Evolutionary conservation across 2,329 filamentous ascomycete genomes (phyloP).

Genomic region (Scedosporium apiospermum): DNA sequence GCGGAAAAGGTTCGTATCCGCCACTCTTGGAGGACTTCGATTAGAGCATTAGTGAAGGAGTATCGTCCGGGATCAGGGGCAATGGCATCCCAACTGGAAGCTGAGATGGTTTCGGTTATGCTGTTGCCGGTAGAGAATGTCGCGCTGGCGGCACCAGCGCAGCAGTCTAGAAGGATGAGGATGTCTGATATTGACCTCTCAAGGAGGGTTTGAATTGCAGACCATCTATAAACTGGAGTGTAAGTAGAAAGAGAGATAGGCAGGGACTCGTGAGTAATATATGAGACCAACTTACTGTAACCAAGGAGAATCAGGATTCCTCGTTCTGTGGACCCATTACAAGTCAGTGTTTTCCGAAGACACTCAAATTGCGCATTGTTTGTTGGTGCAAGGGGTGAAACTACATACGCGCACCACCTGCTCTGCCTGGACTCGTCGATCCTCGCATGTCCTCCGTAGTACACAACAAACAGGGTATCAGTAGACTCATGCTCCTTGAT

Average conservation of each 20-base stretch:
- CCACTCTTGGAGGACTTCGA: conserved; percentile 51
- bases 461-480: conserved; percentile 47
- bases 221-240: conserved; percentile 32
- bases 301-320: conserved; percentile 42
- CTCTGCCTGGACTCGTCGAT: conserved; percentile 52
- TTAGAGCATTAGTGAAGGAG: conserved; percentile 49
- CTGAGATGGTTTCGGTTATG: conserved; percentile 53
- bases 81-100: conserved; percentile 53
- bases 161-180: conserved; percentile 49
- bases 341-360: background rate
- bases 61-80: conserved; percentile 50
- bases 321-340: conserved; percentile 25
- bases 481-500: conserved; percentile 47
- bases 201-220: conserved; percentile 48
- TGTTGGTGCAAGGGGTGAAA: background rate
- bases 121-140: conserved; percentile 48
- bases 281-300: conserved; percentile 33
- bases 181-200: conserved; percentile 49
- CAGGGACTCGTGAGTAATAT: background rate
- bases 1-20: conserved; percentile 44
- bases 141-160: conserved; percentile 49
- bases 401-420: conserved; percentile 48
- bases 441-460: conserved; percentile 50
- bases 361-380: background rate
- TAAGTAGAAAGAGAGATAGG: background rate